Evolutionary conservation across 495 filamentous ascomycete species (phyloP).

Genomic region (Penicillium bialowiezense): DNA sequence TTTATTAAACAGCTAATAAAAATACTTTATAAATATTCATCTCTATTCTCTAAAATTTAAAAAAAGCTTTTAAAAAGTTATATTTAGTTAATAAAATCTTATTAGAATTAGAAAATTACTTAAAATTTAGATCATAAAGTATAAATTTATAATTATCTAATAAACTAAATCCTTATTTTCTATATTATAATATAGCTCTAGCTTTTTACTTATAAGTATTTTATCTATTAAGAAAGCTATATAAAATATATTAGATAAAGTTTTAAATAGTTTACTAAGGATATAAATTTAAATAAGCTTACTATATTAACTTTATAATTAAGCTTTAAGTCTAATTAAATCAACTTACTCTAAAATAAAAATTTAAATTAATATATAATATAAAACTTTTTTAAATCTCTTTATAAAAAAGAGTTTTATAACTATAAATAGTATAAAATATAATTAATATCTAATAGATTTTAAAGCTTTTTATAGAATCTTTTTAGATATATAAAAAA

Average conservation of each 20-base stretch:
- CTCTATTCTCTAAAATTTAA: conserved; percentile 2
- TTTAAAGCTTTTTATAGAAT: neutral
- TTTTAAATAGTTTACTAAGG: neutral
- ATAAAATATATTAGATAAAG: neutral
- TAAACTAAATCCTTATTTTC: neutral
- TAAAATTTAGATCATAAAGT: neutral
- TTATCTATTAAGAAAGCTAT: neutral
- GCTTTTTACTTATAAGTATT: conserved; percentile 5
- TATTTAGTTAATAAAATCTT: neutral
- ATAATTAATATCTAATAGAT: neutral
- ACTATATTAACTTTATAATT: neutral
- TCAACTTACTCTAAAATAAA: neutral
- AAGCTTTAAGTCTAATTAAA: neutral
- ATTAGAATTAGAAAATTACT: neutral
- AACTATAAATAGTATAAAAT: neutral
- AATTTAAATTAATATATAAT: neutral
- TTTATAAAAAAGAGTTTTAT: neutral
- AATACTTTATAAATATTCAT: neutral
- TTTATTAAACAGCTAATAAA: conserved; percentile 2
- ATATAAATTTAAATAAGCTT: neutral
- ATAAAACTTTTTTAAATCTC: conserved; percentile 1
- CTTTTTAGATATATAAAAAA: neutral
- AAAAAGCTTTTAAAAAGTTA: neutral
- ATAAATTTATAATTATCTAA: neutral
- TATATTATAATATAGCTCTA: conserved; percentile 2